Base-by-base conservation (phyloP, 1,284 basidiomycete genomes). In the Boletus semigastroideus region DNA sequence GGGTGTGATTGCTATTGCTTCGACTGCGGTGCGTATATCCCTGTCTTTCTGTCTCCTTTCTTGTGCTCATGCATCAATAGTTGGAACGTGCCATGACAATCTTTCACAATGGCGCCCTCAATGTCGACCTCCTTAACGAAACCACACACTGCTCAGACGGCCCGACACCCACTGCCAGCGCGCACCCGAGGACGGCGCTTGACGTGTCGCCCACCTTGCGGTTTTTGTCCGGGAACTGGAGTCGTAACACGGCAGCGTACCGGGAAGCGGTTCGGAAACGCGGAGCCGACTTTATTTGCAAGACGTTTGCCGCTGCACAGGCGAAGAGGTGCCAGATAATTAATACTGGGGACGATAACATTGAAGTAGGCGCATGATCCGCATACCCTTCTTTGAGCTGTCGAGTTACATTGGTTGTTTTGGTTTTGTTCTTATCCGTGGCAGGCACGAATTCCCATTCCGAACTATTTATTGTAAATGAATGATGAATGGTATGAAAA, bases 1-100 rank as follows among this genome's bases (percentile, higher is more conserved):
- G 22, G 46, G 49, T 38, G 45, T 51, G n/a, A 14, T 51, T 22
- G 49, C 45, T 14, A 47, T 51, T 12, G 44, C 49, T 48, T 51
- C 49, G 14, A 46, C 46, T 1, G 49, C 49, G 14, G 49, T 51
- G 10, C 30, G 49, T 51, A 7, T 22, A 33, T 16, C 31, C 2
- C 3, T 33, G 22, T 16, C 14, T 14, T 27, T 20, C 17, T 14
- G 7, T 12, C 22, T 10, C 8, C 12, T 22, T 16, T 16, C 7
- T 7, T 33, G 14, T 33, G 14, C 31, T 33, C 14, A 33, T 33
- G 14, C 2, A 22, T 30, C 5, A 16, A 37, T 7, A 49, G 49
- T 14, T 51, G 25, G 46, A 51, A 20, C 49, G 38, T 27, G 49
- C 49, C 7, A 12, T 51, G 12, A n/a, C 17, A 5, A 40, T 41